These are phyloP conservation scores for Quaeritorhiza haematococci DNA, from an alignment of 371 early-diverging fungal genomes.

Conservation along the genomic window DNA sequence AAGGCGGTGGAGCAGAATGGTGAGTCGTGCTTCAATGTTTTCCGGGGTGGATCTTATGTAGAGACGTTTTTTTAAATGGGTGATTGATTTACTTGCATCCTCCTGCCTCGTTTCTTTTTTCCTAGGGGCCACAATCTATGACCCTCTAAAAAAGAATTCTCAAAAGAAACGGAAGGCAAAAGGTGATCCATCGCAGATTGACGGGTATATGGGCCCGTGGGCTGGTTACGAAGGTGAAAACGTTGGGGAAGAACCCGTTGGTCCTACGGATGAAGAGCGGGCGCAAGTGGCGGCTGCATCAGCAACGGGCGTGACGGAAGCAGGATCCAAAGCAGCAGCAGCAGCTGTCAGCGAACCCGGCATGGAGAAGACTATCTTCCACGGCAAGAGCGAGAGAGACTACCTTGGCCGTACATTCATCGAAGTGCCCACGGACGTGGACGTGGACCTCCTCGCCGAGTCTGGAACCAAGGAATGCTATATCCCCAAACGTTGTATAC, in stretches of 20 bases:
- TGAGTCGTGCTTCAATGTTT: background rate
- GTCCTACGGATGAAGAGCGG: constrained; percentile 5
- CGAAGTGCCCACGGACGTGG: constrained; percentile 83
- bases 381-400: constrained; percentile 74
- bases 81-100: too few relatives aligned
- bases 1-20: constrained; percentile 35
- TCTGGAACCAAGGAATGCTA: constrained; percentile 75
- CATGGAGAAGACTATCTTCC: constrained; percentile 67
- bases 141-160: too few relatives aligned
- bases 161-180: constrained; percentile 68
- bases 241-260: constrained; percentile 39
- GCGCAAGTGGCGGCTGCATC: constrained; percentile 12
- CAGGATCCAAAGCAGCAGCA: constrained; percentile 39
- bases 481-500: constrained; percentile 78
- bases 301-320: constrained; percentile 48
- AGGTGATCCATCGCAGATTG: constrained; percentile 71
- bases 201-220: constrained; percentile 93
- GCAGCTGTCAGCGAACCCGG: constrained; percentile 26
- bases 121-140: constrained; percentile 48
- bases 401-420: constrained; percentile 93
- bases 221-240: constrained; percentile 86
- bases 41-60: too few relatives aligned
- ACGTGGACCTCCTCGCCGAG: constrained; percentile 63
- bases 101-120: background rate
- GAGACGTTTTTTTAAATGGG: too few relatives aligned